Base-by-base conservation (phyloP, 2,329 filamentous ascomycete genomes). In the Malbranchea zuffiana region DNA sequence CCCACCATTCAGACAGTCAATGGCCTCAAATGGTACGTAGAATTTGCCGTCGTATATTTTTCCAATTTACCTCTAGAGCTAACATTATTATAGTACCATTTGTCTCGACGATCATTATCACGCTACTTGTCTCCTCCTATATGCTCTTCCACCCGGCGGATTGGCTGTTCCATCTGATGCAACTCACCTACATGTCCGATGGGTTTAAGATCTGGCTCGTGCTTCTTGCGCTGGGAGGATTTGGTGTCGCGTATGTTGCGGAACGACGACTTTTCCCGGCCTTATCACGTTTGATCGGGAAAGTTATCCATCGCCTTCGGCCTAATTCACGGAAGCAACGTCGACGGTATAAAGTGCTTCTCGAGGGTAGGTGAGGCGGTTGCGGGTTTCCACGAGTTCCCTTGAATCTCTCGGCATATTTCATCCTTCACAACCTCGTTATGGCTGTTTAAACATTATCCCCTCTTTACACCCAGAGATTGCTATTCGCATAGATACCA, bases 271-370 rank as follows among this genome's bases (percentile, higher is more conserved):
- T 90, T 3, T 80, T 95, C 43, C 75, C 78, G 23, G 61, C 62
- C 15, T 47, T 94, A 38, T 80, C 85, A 12, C 76, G 74, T 43
- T 59, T 67, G 31, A 63, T 94, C 38, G 85, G 83, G 1, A 63
- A 62, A 19, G 47, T 71, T 11, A 80, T 77, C 52, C 61, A 71
- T 34, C 61, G 57, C n/a, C 37, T 85, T 32, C 62, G 55, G 61
- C 72, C 47, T 58, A 56, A 72, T 33, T 69, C 67, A 53, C 62
- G 66, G 28, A 95, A 95, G 66, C 76, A 80, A 61, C 73, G 86
- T 46, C 94, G 94, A 61, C 68, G 78, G 62, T 95, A 95, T 56
- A 96, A 96, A 63, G 50, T 84, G 13, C 78, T 95, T 19, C 55
- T 71, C 33, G 81, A 90, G 53, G 66, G 25, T 10, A 23, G 25